Evolutionary conservation across 2,329 filamentous ascomycete genomes (phyloP).

Genomic region (Sporothrix curviconia): DNA sequence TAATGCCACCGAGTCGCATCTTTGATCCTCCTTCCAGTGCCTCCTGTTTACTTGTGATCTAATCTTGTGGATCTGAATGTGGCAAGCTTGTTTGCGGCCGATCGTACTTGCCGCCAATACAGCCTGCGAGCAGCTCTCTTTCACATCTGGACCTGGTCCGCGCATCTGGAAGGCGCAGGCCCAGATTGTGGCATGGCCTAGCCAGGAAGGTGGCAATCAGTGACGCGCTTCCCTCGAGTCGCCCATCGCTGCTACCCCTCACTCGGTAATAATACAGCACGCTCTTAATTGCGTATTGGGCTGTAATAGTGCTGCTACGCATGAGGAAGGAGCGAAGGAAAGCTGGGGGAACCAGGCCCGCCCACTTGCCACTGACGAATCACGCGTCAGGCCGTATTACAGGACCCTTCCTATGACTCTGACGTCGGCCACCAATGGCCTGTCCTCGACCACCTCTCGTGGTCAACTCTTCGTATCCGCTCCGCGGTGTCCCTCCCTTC

Average conservation of each 20-base stretch:
- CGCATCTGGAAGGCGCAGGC: no score
- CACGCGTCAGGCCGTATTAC: neutral
- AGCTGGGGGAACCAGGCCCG: slow-evolving; percentile 1
- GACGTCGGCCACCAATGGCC: neutral
- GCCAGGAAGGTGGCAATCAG: neutral
- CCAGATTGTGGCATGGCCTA: neutral
- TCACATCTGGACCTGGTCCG: no score
- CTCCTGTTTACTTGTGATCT: no score
- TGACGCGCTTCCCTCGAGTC: slow-evolving; percentile 9
- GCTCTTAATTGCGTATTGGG: no score
- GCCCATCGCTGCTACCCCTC: slow-evolving; percentile 10
- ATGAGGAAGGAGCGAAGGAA: neutral
- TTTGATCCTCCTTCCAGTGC: neutral
- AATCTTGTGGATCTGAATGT: no score
- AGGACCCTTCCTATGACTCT: slow-evolving; percentile 5
- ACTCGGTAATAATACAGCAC: neutral
- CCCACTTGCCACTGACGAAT: neutral
- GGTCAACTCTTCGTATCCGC: neutral
- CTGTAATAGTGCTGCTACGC: neutral
- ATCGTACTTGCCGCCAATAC: no score
- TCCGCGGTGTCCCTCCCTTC: neutral
- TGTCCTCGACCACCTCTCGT: neutral
- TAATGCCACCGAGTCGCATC: neutral
- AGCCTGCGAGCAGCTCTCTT: no score
- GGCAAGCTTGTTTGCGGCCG: no score